phyloP scores from a whole-genome alignment of 2,329 filamentous ascomycete species.

The Pseudomassariella vexata region DNA sequence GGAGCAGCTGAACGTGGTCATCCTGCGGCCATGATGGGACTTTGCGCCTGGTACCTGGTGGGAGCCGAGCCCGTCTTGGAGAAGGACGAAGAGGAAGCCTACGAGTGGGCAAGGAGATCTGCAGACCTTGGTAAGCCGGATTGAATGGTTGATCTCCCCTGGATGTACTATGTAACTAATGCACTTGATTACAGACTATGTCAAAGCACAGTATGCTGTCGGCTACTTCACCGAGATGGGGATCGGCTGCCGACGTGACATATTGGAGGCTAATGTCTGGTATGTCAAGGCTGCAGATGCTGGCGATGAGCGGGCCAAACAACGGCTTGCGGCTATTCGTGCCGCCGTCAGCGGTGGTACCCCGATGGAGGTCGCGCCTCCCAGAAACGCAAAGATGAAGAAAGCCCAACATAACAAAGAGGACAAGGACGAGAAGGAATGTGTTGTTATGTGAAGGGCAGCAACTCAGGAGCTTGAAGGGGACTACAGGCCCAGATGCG shows the following conservation, averaged over 20 bases:
- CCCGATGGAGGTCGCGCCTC: slow-evolving; percentile 51
- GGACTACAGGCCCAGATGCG: too few relatives aligned
- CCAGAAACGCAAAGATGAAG: slow-evolving; percentile 44
- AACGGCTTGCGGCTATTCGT: slow-evolving; percentile 79
- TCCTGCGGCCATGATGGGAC: slow-evolving; percentile 89
- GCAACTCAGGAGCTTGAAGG: too few relatives aligned
- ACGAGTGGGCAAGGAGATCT: slow-evolving; percentile 87
- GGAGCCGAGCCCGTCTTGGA: slow-evolving; percentile 88
- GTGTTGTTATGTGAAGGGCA: slow-evolving; percentile 47
- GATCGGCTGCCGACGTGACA: slow-evolving; percentile 88
- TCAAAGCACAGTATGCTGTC: slow-evolving; percentile 84
- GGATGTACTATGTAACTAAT: background rate
- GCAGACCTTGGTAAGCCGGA: slow-evolving; percentile 70
- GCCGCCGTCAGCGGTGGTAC: slow-evolving; percentile 62
- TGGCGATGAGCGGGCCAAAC: slow-evolving; percentile 83
- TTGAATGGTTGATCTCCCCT: too few relatives aligned
- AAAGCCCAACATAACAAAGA: slow-evolving; percentile 34
- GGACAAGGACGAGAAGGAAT: slow-evolving; percentile 48
- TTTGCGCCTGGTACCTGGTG: slow-evolving; percentile 98
- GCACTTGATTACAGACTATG: slow-evolving; percentile 12
- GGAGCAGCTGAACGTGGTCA: slow-evolving; percentile 81
- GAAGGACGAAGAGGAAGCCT: slow-evolving; percentile 93
- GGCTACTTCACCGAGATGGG: slow-evolving; percentile 99
- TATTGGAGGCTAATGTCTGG: slow-evolving; percentile 97
- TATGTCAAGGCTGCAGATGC: slow-evolving; percentile 93